Conservation (phyloP, 495 filamentous ascomycete species). For the Trichoderma gamsii region DNA sequence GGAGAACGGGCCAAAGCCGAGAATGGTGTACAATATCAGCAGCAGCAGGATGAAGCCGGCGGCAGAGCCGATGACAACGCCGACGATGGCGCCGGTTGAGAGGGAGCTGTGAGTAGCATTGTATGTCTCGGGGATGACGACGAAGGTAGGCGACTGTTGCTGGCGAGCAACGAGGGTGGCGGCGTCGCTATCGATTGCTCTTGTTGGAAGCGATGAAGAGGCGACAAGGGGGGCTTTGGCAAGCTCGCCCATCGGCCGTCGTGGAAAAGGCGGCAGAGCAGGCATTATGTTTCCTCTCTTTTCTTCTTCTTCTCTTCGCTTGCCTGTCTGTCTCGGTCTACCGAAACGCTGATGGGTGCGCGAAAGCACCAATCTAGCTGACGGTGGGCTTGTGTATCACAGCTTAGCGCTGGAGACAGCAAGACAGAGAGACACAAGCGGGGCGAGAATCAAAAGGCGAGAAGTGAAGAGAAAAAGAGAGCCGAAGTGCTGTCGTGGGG, state of each 20-base stretch:
- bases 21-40: conserved; percentile 64
- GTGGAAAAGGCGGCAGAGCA: background rate
- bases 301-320: background rate
- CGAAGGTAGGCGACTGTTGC: background rate
- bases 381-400: no score
- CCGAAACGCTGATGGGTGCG: background rate
- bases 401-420: no score
- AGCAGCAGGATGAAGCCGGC: conserved; percentile 73
- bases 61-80: conserved; percentile 78
- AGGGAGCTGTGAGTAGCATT: conserved; percentile 53
- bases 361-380: background rate
- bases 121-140: conserved; percentile 62
- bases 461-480: background rate
- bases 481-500: no score
- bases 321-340: background rate
- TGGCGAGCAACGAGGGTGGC: conserved; percentile 11
- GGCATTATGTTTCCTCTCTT: background rate
- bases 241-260: background rate
- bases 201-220: background rate
- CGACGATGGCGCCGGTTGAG: conserved; percentile 65
- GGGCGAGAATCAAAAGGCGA: background rate
- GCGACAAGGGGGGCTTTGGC: background rate
- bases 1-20: conserved; percentile 42
- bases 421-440: no score
- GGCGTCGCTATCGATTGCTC: background rate